Conservation (phyloP, 108 stramenopile genomes). For the Stephanodiscus triporus region DNA sequence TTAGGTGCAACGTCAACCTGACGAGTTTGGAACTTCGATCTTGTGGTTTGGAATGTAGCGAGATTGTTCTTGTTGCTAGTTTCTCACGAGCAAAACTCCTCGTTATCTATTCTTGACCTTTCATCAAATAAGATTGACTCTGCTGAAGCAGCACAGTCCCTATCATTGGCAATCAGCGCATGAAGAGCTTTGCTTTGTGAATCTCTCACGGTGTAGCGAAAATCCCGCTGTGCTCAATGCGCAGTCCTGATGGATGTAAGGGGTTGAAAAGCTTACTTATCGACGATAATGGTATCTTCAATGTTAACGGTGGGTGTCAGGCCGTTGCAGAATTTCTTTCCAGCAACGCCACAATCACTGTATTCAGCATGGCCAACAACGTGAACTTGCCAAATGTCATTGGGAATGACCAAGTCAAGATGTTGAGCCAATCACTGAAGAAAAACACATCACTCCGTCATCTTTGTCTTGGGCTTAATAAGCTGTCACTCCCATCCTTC, state of each 20-base stretch:
- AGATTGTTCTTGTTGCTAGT: background rate
- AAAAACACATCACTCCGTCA: conserved; percentile 9
- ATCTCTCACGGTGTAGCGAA: conserved; percentile 2
- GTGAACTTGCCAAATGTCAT: background rate
- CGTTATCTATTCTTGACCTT: conserved; percentile 14
- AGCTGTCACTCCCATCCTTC: background rate
- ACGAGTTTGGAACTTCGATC: conserved; percentile 5
- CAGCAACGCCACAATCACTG: conserved; percentile 5
- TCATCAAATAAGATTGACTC: conserved; percentile 18
- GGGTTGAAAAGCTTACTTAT: conserved; percentile 2
- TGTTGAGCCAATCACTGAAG: conserved; percentile 4
- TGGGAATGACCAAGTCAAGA: background rate
- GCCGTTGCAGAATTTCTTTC: conserved; percentile 7
- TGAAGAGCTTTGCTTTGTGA: conserved; percentile 6
- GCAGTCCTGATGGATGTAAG: conserved; percentile 5
- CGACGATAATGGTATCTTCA: background rate
- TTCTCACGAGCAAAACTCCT: conserved; percentile 18
- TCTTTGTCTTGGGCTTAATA: background rate
- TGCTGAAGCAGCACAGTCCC: background rate
- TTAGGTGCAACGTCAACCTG: background rate
- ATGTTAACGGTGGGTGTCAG: background rate
- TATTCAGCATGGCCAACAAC: conserved; percentile 7
- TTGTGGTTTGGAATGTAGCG: background rate
- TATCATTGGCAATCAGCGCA: conserved; percentile 18
- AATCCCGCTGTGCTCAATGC: conserved; percentile 6